Conservation (phyloP, 2,329 filamentous ascomycete species). For the Verticillium nonalfalfae region DNA sequence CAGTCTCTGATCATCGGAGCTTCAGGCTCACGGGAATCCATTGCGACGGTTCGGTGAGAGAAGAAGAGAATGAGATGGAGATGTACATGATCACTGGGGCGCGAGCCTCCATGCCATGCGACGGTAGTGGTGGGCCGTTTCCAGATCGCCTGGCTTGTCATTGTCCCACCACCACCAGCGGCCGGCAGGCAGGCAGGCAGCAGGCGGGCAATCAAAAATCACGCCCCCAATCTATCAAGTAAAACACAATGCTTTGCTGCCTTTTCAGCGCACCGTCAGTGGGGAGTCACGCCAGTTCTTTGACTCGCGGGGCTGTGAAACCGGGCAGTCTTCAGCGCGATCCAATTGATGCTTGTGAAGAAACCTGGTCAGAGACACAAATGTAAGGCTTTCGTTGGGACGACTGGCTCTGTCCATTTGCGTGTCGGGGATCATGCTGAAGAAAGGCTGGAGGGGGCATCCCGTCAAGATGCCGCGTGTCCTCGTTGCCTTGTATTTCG, state of each 20-base stretch:
- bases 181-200: background rate
- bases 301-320: background rate
- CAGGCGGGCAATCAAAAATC: background rate
- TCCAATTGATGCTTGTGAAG: background rate
- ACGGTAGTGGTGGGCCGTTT: background rate
- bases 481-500: background rate
- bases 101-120: background rate
- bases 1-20: background rate
- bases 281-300: background rate
- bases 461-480: background rate
- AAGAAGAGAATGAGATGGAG: background rate
- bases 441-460: background rate
- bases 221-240: too few species aligned
- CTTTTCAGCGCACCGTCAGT: background rate
- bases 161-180: background rate
- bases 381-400: background rate
- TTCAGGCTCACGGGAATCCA: background rate
- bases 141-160: background rate
- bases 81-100: background rate
- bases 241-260: background rate
- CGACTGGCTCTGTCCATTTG: background rate
- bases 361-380: background rate
- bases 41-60: background rate
- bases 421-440: background rate
- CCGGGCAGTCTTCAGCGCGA: background rate